Evolutionary conservation across 805 yeast species (phyloP), one percentile per base, ranked within the genome.

Genomic region (Starmerella roubikii): DNA sequence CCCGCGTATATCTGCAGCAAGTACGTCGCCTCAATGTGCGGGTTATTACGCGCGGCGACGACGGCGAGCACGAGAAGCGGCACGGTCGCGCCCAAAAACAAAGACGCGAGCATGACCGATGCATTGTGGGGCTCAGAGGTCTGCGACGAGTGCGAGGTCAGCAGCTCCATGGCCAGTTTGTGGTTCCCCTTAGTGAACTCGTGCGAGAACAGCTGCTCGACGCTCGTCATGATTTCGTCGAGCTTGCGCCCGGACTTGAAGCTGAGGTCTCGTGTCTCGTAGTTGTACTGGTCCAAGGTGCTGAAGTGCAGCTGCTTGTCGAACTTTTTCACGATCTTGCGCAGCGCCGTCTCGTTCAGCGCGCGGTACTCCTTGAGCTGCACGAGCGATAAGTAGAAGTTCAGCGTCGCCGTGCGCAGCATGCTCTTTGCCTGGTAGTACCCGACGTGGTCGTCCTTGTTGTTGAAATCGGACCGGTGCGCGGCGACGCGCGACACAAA

Each of bases 1-100:
- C 97, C 97, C 8, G 78, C 96, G 94, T 95, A 91, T 3, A 91
- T 67, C 51, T 93, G 97, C 30, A 88, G 57, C 40, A 88, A 53
- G 42, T 61, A 76, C 32, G 57, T 61, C 0, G 77, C 80, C 44
- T 77, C 79, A 15, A 62, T 56, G 12, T 59, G 53, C 1, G 66
- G 45, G 19, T 68, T 68, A 16, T 54, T 40, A 10, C 77, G 58
- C 0, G 77, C 85, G 3, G 59, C 46, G 38, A 66, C 68, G 1
- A 83, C 40, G 0, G 80, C 78, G 39, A 75, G 68, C 0, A 66
- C 54, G n/a, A 81, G 61, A 15, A 91, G 60, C 1, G 94, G 88
- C 2, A 79, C 33, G 0, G 83, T 70, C 3, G 77, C 50, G 0
- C 97, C 98, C 11, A 80, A 49, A 19, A 72, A 64, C 3, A 80